Conservation (phyloP, 2,329 filamentous ascomycete genomes). For the Coleophoma crateriformis region DNA sequence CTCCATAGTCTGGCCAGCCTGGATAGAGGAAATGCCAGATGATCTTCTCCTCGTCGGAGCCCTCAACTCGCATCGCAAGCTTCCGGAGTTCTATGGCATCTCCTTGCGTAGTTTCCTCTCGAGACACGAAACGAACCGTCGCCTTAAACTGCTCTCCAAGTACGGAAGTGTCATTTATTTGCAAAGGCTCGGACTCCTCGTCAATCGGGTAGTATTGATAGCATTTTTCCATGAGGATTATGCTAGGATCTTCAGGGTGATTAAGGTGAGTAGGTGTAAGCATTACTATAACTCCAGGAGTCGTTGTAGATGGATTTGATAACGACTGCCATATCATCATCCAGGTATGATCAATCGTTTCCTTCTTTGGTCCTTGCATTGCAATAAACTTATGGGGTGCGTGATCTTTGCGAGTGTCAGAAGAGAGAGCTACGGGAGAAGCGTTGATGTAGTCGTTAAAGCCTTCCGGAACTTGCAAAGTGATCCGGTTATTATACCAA, state of each 20-base stretch:
- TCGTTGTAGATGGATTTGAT: slow-evolving; percentile 35
- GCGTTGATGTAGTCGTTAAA: slow-evolving; percentile 79
- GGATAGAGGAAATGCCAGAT: slow-evolving; percentile 84
- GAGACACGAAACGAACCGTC: slow-evolving; percentile 55
- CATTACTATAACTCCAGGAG: slow-evolving; percentile 85
- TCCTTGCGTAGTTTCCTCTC: slow-evolving; percentile 43
- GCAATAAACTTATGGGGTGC: slow-evolving; percentile 66
- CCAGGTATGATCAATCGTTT: slow-evolving; percentile 79
- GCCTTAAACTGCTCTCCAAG: slow-evolving; percentile 65
- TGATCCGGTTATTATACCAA: slow-evolving; percentile 81
- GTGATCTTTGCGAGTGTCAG: slow-evolving; percentile 19
- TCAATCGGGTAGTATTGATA: slow-evolving; percentile 76
- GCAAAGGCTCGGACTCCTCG: slow-evolving; percentile 42
- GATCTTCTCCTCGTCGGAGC: slow-evolving; percentile 47
- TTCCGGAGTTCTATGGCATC: slow-evolving; percentile 70
- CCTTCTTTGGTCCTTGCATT: slow-evolving; percentile 82
- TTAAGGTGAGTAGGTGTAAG: slow-evolving; percentile 75
- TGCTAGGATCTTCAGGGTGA: slow-evolving; percentile 32
- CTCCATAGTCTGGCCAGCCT: slow-evolving; percentile 85
- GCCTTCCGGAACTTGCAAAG: slow-evolving; percentile 69
- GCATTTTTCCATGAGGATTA: slow-evolving; percentile 70
- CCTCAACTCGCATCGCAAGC: slow-evolving; percentile 47
- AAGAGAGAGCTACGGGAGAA: slow-evolving; percentile 50
- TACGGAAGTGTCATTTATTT: slow-evolving; percentile 57
- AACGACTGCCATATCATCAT: slow-evolving; percentile 86